Evolutionary conservation across 768 basidiomycete genomes (phyloP).

Genomic region (Galerina marginata): DNA sequence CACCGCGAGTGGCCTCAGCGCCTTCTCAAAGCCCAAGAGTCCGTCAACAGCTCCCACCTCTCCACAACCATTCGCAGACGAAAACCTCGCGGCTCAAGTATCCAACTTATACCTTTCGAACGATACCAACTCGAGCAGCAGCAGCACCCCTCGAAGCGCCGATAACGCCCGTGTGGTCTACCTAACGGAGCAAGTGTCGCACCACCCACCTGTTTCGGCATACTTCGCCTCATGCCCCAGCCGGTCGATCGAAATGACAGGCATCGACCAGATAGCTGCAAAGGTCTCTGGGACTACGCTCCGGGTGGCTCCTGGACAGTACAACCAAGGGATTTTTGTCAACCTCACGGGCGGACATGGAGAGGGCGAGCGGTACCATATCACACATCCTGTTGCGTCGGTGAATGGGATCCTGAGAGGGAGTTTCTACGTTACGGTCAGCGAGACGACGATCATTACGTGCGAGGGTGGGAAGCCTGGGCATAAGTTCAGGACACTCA

Average conservation of each 20-base stretch:
- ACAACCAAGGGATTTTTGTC: slow-evolving; percentile 90
- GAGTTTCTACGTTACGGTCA: slow-evolving; percentile 88
- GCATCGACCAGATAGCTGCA: slow-evolving; percentile 93
- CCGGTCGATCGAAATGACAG: slow-evolving; percentile 71
- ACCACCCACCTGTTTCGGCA: slow-evolving; percentile 94
- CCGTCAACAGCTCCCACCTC: slow-evolving; percentile 63
- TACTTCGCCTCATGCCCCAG: slow-evolving; percentile 81
- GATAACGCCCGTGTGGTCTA: slow-evolving; percentile 72
- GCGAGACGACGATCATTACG: slow-evolving; percentile 81
- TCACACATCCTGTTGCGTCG: slow-evolving; percentile 87
- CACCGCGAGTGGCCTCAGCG: slow-evolving; percentile 59
- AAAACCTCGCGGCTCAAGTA: slow-evolving; percentile 56
- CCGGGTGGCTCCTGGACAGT: slow-evolving; percentile 80
- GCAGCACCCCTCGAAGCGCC: slow-evolving; percentile 30
- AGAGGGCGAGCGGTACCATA: slow-evolving; percentile 81
- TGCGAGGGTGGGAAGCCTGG: slow-evolving; percentile 71
- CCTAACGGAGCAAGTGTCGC: slow-evolving; percentile 93
- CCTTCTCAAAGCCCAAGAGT: slow-evolving; percentile 57
- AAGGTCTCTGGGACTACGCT: slow-evolving; percentile 89
- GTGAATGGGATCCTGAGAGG: slow-evolving; percentile 94
- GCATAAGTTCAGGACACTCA: slow-evolving; percentile 74
- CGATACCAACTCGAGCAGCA: slow-evolving; percentile 5
- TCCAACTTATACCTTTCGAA: slow-evolving; percentile 61
- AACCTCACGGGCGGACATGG: slow-evolving; percentile 74
- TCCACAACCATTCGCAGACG: slow-evolving; percentile 42